phyloP scores from a whole-genome alignment of 352 stramenopile genomes.

The Pythium phragmitis region DNA sequence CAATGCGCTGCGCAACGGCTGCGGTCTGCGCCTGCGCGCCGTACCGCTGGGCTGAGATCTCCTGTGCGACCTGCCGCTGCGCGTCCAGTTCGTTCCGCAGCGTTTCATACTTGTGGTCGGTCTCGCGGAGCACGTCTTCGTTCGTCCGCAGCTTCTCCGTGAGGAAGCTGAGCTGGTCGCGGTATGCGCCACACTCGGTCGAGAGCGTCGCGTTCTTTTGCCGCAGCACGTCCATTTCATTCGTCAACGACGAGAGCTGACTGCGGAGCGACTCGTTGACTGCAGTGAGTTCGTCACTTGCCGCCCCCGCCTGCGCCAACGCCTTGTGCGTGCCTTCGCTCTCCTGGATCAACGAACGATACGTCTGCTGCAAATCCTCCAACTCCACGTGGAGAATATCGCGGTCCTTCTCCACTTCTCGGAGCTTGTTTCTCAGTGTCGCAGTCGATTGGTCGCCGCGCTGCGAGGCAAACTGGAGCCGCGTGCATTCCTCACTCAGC shows the following conservation, averaged over 20 bases:
- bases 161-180: constrained; percentile 80
- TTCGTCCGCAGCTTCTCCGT: constrained; percentile 65
- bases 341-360: constrained; percentile 69
- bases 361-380: constrained; percentile 73
- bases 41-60: constrained; percentile 79
- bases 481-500: constrained; percentile 76
- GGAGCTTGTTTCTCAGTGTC: constrained; percentile 54
- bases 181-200: constrained; percentile 58
- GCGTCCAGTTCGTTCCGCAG: constrained; percentile 47
- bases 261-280: constrained; percentile 71
- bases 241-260: constrained; percentile 56
- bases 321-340: constrained; percentile 68
- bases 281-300: constrained; percentile 55
- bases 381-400: constrained; percentile 75
- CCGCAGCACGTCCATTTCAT: constrained; percentile 47
- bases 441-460: constrained; percentile 49
- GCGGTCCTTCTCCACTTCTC: constrained; percentile 61
- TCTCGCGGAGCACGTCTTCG: constrained; percentile 42
- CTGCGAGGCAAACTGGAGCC: constrained; percentile 54
- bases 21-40: constrained; percentile 74
- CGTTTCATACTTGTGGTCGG: constrained; percentile 28
- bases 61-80: constrained; percentile 67
- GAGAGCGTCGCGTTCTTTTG: constrained; percentile 58
- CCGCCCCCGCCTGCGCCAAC: constrained; percentile 45
- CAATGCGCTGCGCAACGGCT: constrained; percentile 68